Evolutionary conservation across 306 rosid genomes (phyloP).

Genomic region (Phaseolus lunatus): DNA sequence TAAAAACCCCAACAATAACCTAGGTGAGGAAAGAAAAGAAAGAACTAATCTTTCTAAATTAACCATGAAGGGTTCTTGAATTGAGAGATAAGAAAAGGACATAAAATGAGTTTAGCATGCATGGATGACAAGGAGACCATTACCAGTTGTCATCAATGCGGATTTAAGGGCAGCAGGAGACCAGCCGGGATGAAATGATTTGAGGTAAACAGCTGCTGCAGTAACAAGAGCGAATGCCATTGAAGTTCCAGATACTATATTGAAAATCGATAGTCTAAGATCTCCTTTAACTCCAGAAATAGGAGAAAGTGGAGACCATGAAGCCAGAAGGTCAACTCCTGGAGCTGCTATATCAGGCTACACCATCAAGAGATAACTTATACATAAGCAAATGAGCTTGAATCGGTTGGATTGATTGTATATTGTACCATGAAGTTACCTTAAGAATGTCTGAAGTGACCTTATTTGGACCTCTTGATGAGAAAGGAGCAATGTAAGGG

Average conservation of each 20-base stretch:
- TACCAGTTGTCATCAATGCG: slow-evolving; percentile 8
- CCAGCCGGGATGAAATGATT: slow-evolving; percentile 7
- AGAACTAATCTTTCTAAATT: too few species aligned
- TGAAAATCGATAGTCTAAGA: not conserved
- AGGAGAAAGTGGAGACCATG: slow-evolving; percentile 40
- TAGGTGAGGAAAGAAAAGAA: too few species aligned
- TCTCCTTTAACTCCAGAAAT: not conserved
- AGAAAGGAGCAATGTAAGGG: slow-evolving; percentile 48
- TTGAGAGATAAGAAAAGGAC: too few species aligned
- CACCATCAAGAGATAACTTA: not conserved
- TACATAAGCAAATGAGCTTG: not conserved
- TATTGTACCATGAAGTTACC: not conserved
- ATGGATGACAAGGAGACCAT: not conserved
- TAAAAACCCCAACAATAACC: too few species aligned
- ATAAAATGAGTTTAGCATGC: not conserved
- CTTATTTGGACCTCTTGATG: slow-evolving; percentile 33
- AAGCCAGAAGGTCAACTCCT: slow-evolving; percentile 54
- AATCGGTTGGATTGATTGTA: not conserved
- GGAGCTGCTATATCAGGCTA: slow-evolving; percentile 62
- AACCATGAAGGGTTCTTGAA: too few species aligned
- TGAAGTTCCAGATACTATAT: slow-evolving; percentile 51
- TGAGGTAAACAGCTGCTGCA: slow-evolving; percentile 7
- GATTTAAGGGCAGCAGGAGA: slow-evolving; percentile 7
- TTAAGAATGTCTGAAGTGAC: not conserved
- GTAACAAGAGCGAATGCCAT: slow-evolving; percentile 58